Evolutionary conservation across 1,139 yeast genomes (phyloP), one percentile per base, ranked within the genome.

Genomic region (Kazachstania sp.): DNA sequence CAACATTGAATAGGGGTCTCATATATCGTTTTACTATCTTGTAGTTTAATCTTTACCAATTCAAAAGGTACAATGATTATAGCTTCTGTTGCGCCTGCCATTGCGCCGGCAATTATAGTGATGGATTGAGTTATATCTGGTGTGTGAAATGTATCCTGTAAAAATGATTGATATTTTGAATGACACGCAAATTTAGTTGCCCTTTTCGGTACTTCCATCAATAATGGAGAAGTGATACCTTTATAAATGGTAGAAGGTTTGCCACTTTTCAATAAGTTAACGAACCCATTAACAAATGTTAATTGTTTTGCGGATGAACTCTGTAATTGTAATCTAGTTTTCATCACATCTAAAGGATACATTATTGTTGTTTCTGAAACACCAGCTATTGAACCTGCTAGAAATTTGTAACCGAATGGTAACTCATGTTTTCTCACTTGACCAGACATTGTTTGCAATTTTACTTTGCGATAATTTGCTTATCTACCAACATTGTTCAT

Each of bases 161-260:
- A 88, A 59, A 88, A 69, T 66, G 85, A 81, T 46, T 95, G 94
- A 87, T 95, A 90, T 67, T 86, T 90, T 65, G 90, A 97, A 64
- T 90, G 90, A 52, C 97, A 96, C 47, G 97, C 96, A 63, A 90
- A 90, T 70, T 90, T 90, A 56, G 95, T 87, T 41, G 97, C 97
- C 73, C 86, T 74, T 74, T 90, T 90, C 54, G 97, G 97, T 15
- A 97, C 97, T 68, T 90, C 97, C 97, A 90, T 88, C 61, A 88
- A 74, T 57, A 90, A 85, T 43, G 97, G 97, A 28, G 97, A 95
- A 34, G 82, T 71, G 59, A 88, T 88, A 53, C 97, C 97, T 66
- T 87, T 80, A 69, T 90, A 90, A 50, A 88, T 75, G 53, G 94
- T 74, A 16, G 82, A 69, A 47, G 79, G 73, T 31, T 97, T 97